Percentiles rank a stretch among this genome's conserved stretches.
Evolutionary conservation across 192 early-diverging fungal species (phyloP).

Genomic region (Coemansia sp.): DNA sequence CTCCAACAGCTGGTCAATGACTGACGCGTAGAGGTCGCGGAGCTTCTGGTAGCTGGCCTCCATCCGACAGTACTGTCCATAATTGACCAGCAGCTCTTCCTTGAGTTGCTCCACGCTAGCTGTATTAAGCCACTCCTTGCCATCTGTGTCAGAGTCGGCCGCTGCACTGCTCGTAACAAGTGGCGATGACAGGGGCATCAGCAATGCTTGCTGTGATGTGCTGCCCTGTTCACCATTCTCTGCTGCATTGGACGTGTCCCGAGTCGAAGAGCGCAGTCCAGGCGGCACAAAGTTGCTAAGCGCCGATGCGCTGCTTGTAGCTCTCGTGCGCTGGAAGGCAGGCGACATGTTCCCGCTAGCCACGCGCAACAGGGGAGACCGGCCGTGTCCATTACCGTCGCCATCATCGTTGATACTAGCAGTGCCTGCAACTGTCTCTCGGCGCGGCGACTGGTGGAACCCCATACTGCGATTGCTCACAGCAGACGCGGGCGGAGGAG

Average conservation of each 20-base stretch:
- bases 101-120: constrained; percentile 39
- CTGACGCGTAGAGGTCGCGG: constrained; percentile 40
- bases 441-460: not conserved
- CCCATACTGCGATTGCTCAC: not conserved
- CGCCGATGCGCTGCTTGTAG: constrained; percentile 30
- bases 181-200: not conserved
- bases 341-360: constrained; percentile 22
- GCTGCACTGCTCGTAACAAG: not conserved
- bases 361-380: constrained; percentile 19
- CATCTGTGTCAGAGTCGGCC: not conserved
- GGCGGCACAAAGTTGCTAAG: constrained; percentile 37
- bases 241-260: not conserved
- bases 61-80: constrained; percentile 48
- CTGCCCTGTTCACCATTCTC: not conserved
- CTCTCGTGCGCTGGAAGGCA: constrained; percentile 18
- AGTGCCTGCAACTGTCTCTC: not conserved
- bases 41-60: constrained; percentile 52
- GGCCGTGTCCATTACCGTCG: not conserved
- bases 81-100: constrained; percentile 48
- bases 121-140: constrained; percentile 40
- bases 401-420: not conserved
- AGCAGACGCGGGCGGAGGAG: not conserved
- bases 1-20: constrained; percentile 45
- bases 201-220: not conserved
- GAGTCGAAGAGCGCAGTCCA: constrained; percentile 31